Conservation (phyloP, 1,139 yeast species). For the Taphrina pruni region DNA sequence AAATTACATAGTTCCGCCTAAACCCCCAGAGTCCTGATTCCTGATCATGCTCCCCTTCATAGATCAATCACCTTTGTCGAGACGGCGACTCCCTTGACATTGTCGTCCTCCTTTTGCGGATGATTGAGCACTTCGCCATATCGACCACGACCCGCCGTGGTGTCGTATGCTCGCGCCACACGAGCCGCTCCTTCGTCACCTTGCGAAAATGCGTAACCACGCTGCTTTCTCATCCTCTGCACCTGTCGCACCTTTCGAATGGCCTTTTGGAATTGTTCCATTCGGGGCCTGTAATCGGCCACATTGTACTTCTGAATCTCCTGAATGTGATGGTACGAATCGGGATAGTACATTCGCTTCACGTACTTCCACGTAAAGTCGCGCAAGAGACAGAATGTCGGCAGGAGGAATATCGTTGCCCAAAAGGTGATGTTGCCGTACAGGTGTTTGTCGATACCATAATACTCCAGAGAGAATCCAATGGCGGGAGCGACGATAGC, state of each 20-base stretch:
- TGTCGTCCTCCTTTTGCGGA: slow-evolving; percentile 4
- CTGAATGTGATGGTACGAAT: slow-evolving; percentile 91
- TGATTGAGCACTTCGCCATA: slow-evolving; percentile 57
- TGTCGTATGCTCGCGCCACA: slow-evolving; percentile 91
- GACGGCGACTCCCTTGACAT: background rate
- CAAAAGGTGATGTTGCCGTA: slow-evolving; percentile 84
- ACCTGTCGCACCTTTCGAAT: slow-evolving; percentile 97
- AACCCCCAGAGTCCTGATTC: background rate
- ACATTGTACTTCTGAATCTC: slow-evolving; percentile 95
- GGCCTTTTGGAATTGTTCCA: slow-evolving; percentile 96
- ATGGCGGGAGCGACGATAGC: slow-evolving; percentile 83
- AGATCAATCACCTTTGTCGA: slow-evolving; percentile 12
- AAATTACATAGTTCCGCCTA: background rate
- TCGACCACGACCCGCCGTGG: slow-evolving; percentile 67
- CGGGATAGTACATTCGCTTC: slow-evolving; percentile 88
- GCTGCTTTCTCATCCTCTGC: slow-evolving; percentile 95
- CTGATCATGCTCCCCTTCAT: background rate
- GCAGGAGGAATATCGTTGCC: slow-evolving; percentile 78
- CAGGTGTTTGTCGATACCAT: slow-evolving; percentile 76
- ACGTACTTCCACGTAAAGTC: slow-evolving; percentile 94
- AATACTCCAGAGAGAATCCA: slow-evolving; percentile 81
- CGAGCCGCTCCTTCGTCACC: slow-evolving; percentile 93
- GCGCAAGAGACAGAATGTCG: slow-evolving; percentile 77
- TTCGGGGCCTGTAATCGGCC: slow-evolving; percentile 90
- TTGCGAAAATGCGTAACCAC: slow-evolving; percentile 98